These are phyloP conservation scores for Metschnikowia gelsemii DNA, from an alignment of 805 yeast genomes.

Conservation along the genomic window DNA sequence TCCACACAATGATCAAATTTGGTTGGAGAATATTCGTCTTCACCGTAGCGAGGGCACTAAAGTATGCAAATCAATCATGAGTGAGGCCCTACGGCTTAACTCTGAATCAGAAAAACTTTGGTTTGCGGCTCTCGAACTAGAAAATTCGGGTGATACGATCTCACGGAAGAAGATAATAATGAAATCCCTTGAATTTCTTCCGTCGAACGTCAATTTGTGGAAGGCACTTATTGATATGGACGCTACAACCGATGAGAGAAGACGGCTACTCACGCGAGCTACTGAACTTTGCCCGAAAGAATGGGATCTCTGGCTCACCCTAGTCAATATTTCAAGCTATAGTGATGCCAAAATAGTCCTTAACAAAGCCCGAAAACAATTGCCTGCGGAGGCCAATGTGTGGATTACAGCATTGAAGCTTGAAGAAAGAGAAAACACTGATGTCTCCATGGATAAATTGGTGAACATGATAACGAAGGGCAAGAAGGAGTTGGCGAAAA, in stretches of 20 bases:
- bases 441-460: constrained; percentile 45
- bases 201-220: constrained; percentile 67
- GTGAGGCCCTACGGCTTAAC: constrained; percentile 61
- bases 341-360: constrained; percentile 54
- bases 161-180: constrained; percentile 59
- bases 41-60: constrained; percentile 44
- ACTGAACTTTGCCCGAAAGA: constrained; percentile 65
- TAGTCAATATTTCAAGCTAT: constrained; percentile 47
- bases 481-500: constrained; percentile 34
- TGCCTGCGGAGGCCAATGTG: constrained; percentile 29
- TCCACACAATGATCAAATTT: constrained; percentile 66
- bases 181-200: constrained; percentile 68
- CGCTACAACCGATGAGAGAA: constrained; percentile 45
- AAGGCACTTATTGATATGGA: constrained; percentile 59
- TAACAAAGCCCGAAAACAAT: constrained; percentile 57
- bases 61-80: constrained; percentile 56
- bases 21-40: constrained; percentile 78
- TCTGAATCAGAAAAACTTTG: constrained; percentile 63
- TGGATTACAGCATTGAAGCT: constrained; percentile 72
- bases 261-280: constrained; percentile 61
- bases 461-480: constrained; percentile 51
- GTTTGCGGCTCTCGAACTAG: constrained; percentile 68
- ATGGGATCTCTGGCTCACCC: constrained; percentile 62
- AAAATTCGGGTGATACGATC: constrained; percentile 45
- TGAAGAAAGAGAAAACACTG: constrained; percentile 54